Conservation (phyloP, 1,284 basidiomycete genomes). For the Grifola frondosa region DNA sequence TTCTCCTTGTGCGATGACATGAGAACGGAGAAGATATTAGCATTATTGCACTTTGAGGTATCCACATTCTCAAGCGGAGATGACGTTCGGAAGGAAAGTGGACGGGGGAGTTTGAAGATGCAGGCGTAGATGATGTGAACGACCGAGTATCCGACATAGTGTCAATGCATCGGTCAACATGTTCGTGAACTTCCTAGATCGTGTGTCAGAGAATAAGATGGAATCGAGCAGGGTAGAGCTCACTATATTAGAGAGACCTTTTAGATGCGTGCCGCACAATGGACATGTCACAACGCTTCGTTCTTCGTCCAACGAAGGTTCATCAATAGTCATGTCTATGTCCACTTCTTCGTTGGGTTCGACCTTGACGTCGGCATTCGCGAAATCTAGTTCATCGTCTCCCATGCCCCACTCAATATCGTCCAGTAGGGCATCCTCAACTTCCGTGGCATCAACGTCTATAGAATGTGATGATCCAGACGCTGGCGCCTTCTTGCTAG, state of each 20-base stretch:
- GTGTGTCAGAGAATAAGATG: neutral
- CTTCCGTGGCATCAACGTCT: neutral
- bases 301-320: slow-evolving; percentile 12
- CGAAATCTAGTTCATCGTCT: slow-evolving; percentile 54
- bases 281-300: slow-evolving; percentile 35
- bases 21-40: slow-evolving; percentile 70
- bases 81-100: slow-evolving; percentile 7
- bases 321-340: slow-evolving; percentile 25
- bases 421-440: slow-evolving; percentile 4
- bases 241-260: slow-evolving; percentile 31
- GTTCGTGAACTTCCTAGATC: slow-evolving; percentile 43
- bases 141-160: slow-evolving; percentile 9
- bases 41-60: slow-evolving; percentile 4
- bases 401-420: slow-evolving; percentile 56
- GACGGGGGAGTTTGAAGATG: slow-evolving; percentile 11
- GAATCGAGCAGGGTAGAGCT: slow-evolving; percentile 14
- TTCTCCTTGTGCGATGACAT: slow-evolving; percentile 83
- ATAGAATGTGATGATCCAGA: too few relatives aligned
- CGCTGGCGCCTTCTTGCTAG: neutral
- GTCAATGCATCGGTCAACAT: slow-evolving; percentile 55
- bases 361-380: slow-evolving; percentile 24
- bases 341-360: slow-evolving; percentile 27
- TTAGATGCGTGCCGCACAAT: slow-evolving; percentile 36
- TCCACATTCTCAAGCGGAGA: neutral
- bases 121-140: slow-evolving; percentile 3